A percentile compares a stretch with the other conserved stretches of the same genome.
Evolutionary conservation across 495 filamentous ascomycete genomes (phyloP).

Genomic region (Aspergillus sclerotiicarbonarius): DNA sequence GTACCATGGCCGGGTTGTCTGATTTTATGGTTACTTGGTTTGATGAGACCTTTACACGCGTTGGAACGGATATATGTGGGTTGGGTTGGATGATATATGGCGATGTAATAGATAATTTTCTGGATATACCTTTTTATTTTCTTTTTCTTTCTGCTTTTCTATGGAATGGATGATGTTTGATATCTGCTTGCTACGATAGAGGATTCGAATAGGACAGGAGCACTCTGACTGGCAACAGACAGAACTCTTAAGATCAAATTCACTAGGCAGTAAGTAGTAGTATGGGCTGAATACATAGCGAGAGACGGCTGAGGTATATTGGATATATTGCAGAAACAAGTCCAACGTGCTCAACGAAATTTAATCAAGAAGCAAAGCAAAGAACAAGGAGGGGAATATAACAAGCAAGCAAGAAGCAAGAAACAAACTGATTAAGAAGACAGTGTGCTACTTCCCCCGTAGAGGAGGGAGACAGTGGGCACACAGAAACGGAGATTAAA

Average conservation of each 20-base stretch:
- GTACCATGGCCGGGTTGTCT: too few species aligned
- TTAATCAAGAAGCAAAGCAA: neutral
- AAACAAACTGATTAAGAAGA: constrained; percentile 7
- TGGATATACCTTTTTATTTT: neutral
- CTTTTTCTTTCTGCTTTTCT: neutral
- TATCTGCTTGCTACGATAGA: neutral
- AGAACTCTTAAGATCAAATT: neutral
- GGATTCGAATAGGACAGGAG: too few species aligned
- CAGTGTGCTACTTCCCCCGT: constrained; percentile 9
- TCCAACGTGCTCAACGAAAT: constrained; percentile 4
- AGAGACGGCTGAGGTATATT: constrained; percentile 21
- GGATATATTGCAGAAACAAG: constrained; percentile 10
- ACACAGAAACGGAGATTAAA: constrained; percentile 7
- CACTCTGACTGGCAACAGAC: too few species aligned
- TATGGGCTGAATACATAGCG: constrained; percentile 13
- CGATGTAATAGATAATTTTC: neutral
- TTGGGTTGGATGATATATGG: neutral
- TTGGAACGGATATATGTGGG: too few species aligned
- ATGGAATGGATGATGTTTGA: neutral
- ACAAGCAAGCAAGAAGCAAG: constrained; percentile 8
- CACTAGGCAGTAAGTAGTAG: neutral
- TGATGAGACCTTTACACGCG: too few species aligned
- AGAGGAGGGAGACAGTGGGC: neutral
- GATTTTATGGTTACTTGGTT: too few species aligned
- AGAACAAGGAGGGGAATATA: constrained; percentile 21